These are phyloP conservation scores for Akanthomyces dipterigenus DNA, from an alignment of 2,329 filamentous ascomycete species.

Conservation along the genomic window DNA sequence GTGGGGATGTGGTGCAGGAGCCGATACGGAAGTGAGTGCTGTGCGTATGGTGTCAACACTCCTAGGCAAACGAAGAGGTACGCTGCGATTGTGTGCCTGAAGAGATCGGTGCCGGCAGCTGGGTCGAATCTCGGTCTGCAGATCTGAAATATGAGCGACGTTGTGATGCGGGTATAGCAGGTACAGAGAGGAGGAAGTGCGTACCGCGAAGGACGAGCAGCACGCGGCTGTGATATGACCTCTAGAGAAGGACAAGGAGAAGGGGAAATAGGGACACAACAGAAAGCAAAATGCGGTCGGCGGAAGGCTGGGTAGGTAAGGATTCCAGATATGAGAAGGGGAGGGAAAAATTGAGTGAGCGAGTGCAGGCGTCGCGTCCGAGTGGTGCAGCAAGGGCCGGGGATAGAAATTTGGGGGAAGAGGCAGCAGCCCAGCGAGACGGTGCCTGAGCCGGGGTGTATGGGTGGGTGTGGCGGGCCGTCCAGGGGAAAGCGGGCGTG, in stretches of 20 bases:
- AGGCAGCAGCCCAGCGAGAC: conserved; percentile 2
- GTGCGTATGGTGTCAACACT: background rate
- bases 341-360: conserved; percentile 11
- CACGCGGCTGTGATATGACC: background rate
- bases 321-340: conserved; percentile 2
- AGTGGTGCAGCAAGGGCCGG: background rate
- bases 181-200: background rate
- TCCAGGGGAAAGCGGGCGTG: background rate
- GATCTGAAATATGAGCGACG: background rate
- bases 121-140: background rate
- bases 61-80: background rate
- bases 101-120: background rate
- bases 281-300: background rate
- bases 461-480: background rate
- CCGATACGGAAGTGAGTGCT: background rate
- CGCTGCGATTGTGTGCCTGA: background rate
- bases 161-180: background rate
- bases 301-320: background rate
- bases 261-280: background rate
- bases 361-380: conserved; percentile 6
- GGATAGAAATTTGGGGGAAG: background rate
- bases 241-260: background rate
- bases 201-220: background rate
- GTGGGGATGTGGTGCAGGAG: background rate
- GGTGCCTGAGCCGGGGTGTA: background rate